Evolutionary conservation across 257 asterid genomes (phyloP).

Genomic region (Catharanthus roseus): DNA sequence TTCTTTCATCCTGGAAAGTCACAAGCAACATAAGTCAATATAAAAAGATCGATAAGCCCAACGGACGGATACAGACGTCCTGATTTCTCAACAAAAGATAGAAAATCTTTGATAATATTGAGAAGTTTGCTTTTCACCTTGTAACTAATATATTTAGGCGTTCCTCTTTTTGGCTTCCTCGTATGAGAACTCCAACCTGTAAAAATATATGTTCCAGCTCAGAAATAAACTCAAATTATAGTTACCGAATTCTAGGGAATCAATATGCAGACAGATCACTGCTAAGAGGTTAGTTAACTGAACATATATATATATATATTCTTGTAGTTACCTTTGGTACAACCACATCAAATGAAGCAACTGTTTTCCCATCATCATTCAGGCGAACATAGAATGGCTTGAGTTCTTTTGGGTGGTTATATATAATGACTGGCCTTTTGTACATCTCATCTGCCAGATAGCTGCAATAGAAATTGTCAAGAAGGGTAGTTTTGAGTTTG

Average conservation of each 20-base stretch:
- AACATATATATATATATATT: background rate
- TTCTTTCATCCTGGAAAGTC: constrained; percentile 54
- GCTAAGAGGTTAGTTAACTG: background rate
- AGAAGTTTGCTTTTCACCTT: constrained; percentile 39
- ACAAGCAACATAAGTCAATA: background rate
- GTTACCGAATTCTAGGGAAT: background rate
- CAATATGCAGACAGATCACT: too few relatives aligned
- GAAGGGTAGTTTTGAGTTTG: background rate
- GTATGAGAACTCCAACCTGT: constrained; percentile 69
- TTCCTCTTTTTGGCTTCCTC: constrained; percentile 90
- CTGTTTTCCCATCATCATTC: constrained; percentile 69
- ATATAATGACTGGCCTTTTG: constrained; percentile 59
- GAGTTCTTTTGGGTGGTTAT: constrained; percentile 61
- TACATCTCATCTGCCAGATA: constrained; percentile 55
- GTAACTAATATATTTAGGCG: constrained; percentile 41
- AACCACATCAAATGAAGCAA: constrained; percentile 64
- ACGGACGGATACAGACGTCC: background rate
- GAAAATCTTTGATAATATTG: background rate
- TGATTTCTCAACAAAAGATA: background rate
- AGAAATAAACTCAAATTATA: background rate
- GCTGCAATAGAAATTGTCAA: constrained; percentile 29
- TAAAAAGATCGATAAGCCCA: background rate
- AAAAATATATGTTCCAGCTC: background rate
- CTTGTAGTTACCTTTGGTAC: constrained; percentile 57
- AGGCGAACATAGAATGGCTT: constrained; percentile 59